Percentiles rank a stretch among this genome's conserved stretches.
Conservation (phyloP, 2,329 filamentous ascomycete genomes). For the Sarocladium strictum region DNA sequence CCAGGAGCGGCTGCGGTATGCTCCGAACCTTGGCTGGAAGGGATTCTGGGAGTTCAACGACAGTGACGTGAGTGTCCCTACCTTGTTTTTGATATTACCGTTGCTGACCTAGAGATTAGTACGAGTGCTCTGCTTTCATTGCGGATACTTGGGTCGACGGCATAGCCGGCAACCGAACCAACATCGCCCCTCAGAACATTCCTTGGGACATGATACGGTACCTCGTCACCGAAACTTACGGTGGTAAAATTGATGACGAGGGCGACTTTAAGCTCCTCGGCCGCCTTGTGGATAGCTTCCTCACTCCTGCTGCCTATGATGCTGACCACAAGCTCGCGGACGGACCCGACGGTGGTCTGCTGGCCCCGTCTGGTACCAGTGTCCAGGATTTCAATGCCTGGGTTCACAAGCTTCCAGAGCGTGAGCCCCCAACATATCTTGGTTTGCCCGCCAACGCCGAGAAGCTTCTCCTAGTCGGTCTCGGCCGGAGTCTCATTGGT, state of each 20-base stretch:
- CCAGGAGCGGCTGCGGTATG: conserved; percentile 90
- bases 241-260: conserved; percentile 93
- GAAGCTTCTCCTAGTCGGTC: conserved; percentile 84
- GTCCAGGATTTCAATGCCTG: conserved; percentile 83
- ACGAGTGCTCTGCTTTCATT: conserved; percentile 94
- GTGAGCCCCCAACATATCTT: conserved; percentile 92
- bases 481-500: conserved; percentile 77
- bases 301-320: conserved; percentile 87
- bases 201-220: conserved; percentile 95
- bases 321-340: conserved; percentile 86
- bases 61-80: conserved; percentile 73
- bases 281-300: conserved; percentile 66
- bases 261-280: conserved; percentile 72
- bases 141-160: conserved; percentile 91
- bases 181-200: conserved; percentile 87
- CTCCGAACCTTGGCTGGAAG: conserved; percentile 92
- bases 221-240: conserved; percentile 89
- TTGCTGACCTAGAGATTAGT: no score
- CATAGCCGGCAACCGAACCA: conserved; percentile 77
- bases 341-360: conserved; percentile 55
- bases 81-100: not conserved
- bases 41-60: conserved; percentile 99
- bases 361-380: conserved; percentile 73
- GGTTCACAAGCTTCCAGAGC: conserved; percentile 88
- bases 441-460: conserved; percentile 93